phyloP scores from a whole-genome alignment of 176 grass and related monocot genomes.

The Musa beccarii region DNA sequence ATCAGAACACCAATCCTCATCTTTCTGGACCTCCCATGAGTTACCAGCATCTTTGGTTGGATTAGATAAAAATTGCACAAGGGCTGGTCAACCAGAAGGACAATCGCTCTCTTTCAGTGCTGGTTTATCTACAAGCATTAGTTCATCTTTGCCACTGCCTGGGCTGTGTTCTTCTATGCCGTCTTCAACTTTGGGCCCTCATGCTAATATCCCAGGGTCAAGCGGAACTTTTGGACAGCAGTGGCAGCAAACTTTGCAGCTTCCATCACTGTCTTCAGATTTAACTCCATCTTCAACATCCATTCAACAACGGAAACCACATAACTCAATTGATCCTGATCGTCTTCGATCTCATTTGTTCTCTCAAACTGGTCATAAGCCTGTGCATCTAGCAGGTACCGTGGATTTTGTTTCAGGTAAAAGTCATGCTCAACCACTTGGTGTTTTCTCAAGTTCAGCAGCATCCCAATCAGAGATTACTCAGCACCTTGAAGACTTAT shows the following conservation, averaged over 20 bases:
- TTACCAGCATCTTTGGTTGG: slow-evolving; percentile 21
- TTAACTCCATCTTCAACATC: slow-evolving; percentile 29
- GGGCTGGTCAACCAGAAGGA: slow-evolving; percentile 34
- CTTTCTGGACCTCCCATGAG: slow-evolving; percentile 28
- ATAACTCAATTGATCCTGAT: slow-evolving; percentile 40
- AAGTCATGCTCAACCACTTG: slow-evolving; percentile 22
- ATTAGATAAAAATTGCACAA: slow-evolving; percentile 35
- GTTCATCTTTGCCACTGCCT: slow-evolving; percentile 39
- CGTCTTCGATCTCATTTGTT: slow-evolving; percentile 32
- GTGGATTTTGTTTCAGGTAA: slow-evolving; percentile 22
- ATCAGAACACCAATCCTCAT: slow-evolving; percentile 24
- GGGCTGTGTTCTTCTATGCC: slow-evolving; percentile 27
- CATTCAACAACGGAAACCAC: slow-evolving; percentile 35
- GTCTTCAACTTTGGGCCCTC: slow-evolving; percentile 34
- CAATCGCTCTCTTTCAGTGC: slow-evolving; percentile 22
- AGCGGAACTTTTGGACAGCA: slow-evolving; percentile 35
- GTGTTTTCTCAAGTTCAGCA: slow-evolving; percentile 13
- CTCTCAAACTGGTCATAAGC: slow-evolving; percentile 27
- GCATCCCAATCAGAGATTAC: slow-evolving; percentile 8
- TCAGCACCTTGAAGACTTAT: slow-evolving; percentile 26
- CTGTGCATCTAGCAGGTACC: slow-evolving; percentile 13
- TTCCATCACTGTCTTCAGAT: slow-evolving; percentile 39
- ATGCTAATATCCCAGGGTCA: slow-evolving; percentile 26
- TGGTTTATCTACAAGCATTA: slow-evolving; percentile 28
- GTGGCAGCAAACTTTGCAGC: slow-evolving; percentile 51